Conservation (phyloP, 2,329 filamentous ascomycete species). For the Diaporthe destruens region DNA sequence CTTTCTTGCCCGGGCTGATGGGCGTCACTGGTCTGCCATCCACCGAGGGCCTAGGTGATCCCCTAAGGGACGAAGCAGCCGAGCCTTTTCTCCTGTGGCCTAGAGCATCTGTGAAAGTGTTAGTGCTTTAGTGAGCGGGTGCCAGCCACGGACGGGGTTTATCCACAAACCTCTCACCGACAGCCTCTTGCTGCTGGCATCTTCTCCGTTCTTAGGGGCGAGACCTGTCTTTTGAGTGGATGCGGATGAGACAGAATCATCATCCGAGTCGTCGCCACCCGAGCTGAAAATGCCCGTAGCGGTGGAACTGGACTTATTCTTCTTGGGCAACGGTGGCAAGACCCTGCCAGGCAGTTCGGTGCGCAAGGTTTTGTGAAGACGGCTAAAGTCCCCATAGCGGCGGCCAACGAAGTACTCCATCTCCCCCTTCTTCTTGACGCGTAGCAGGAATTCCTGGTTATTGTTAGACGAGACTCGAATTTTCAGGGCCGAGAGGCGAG, state of each 20-base stretch:
- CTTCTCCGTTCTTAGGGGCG: slow-evolving; percentile 46
- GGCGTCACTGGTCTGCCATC: slow-evolving; percentile 55
- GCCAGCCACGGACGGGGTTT: slow-evolving; percentile 15
- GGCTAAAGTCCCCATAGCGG: slow-evolving; percentile 88
- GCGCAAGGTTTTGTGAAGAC: slow-evolving; percentile 82
- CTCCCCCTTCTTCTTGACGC: slow-evolving; percentile 83
- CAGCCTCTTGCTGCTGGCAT: slow-evolving; percentile 52
- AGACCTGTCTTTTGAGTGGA: slow-evolving; percentile 72
- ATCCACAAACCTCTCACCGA: slow-evolving; percentile 56
- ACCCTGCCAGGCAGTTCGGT: slow-evolving; percentile 92
- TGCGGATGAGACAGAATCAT: slow-evolving; percentile 82
- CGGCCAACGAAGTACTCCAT: slow-evolving; percentile 84
- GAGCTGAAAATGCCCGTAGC: slow-evolving; percentile 51
- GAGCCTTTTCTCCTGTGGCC: slow-evolving; percentile 56
- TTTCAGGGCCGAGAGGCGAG: not conserved
- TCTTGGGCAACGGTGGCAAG: slow-evolving; percentile 86
- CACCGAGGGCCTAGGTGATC: slow-evolving; percentile 58
- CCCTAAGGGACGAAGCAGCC: slow-evolving; percentile 50
- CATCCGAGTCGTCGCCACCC: slow-evolving; percentile 78
- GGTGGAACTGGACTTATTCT: slow-evolving; percentile 86
- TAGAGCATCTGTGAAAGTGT: slow-evolving; percentile 29
- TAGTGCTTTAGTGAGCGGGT: not conserved
- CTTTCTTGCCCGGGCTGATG: slow-evolving; percentile 47
- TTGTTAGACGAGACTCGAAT: slow-evolving; percentile 35
- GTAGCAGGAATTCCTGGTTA: slow-evolving; percentile 84